Percentiles rank a stretch among this genome's conserved stretches.
phyloP scores from a whole-genome alignment of 2,329 filamentous ascomycete genomes.

The Ceratocystis alfenasii region DNA sequence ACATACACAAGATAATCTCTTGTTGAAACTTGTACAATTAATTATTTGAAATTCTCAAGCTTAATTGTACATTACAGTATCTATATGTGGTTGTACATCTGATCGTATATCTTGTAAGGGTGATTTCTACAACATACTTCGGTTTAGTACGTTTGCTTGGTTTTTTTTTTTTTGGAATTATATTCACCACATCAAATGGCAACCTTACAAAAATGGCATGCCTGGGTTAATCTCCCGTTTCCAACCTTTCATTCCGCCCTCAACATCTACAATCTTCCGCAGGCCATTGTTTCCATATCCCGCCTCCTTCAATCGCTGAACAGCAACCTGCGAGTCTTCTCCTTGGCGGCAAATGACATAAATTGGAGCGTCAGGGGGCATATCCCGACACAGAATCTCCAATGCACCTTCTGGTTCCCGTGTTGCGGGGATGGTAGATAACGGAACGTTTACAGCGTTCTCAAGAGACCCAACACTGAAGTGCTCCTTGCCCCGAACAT shows the following conservation, averaged over 20 bases:
- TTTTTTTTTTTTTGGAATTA: not conserved
- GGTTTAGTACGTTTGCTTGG: not conserved
- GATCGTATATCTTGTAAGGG: no score
- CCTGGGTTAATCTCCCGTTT: conserved; percentile 51
- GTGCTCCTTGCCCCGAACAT: conserved; percentile 75
- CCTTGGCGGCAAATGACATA: conserved; percentile 64
- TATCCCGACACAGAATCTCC: conserved; percentile 33
- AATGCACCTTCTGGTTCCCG: conserved; percentile 22
- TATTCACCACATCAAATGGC: not conserved
- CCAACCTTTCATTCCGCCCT: conserved; percentile 62
- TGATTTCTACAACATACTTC: not conserved
- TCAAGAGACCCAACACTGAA: conserved; percentile 68
- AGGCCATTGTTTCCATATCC: conserved; percentile 41
- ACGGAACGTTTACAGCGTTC: conserved; percentile 60
- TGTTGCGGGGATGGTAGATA: conserved; percentile 42
- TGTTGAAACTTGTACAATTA: not conserved
- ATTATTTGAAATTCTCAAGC: not conserved
- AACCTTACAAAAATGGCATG: conserved; percentile 39
- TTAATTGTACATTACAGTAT: no score
- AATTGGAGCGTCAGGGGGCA: conserved; percentile 41
- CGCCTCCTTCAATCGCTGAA: conserved; percentile 51
- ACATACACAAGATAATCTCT: not conserved
- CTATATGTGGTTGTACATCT: no score
- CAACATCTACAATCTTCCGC: conserved; percentile 57
- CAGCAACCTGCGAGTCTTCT: conserved; percentile 65